phyloP scores from a whole-genome alignment of 176 grass and related monocot genomes.

The Juncus effusus region DNA sequence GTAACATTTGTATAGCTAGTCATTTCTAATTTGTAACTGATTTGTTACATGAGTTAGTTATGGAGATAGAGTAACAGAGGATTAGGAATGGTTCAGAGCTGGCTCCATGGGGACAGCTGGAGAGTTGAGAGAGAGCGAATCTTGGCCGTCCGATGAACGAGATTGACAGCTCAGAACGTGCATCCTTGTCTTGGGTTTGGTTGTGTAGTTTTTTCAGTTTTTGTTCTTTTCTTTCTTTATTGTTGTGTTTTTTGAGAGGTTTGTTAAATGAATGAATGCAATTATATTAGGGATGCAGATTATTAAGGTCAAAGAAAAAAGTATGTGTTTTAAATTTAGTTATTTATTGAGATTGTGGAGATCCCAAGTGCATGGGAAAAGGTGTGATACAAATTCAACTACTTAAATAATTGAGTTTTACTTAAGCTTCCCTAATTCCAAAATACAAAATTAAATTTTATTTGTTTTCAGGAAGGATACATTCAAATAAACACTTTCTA shows the following conservation, averaged over 20 bases:
- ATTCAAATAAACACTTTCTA: no score
- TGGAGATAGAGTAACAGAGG: neutral
- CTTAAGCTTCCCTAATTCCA: no score
- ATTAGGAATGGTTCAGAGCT: conserved; percentile 10
- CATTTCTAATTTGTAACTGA: neutral
- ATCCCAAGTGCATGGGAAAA: no score
- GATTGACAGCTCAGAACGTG: conserved; percentile 24
- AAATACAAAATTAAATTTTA: no score
- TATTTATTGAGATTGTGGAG: no score
- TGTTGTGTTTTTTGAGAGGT: neutral
- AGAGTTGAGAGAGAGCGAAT: conserved; percentile 17
- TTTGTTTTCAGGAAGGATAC: no score
- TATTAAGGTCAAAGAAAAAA: no score
- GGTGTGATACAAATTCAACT: no score
- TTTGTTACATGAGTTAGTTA: neutral
- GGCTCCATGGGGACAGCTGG: conserved; percentile 13
- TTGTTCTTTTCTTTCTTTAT: neutral
- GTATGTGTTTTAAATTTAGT: no score
- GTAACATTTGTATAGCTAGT: neutral
- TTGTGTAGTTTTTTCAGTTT: neutral
- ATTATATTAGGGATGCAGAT: no score
- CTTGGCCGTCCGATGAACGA: conserved; percentile 15
- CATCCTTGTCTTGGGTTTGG: conserved; percentile 4
- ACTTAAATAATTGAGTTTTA: no score
- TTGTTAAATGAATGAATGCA: neutral